Evolutionary conservation across 352 stramenopile genomes (phyloP), one percentile per base, ranked within the genome.

Genomic region (Peronospora destructor): DNA sequence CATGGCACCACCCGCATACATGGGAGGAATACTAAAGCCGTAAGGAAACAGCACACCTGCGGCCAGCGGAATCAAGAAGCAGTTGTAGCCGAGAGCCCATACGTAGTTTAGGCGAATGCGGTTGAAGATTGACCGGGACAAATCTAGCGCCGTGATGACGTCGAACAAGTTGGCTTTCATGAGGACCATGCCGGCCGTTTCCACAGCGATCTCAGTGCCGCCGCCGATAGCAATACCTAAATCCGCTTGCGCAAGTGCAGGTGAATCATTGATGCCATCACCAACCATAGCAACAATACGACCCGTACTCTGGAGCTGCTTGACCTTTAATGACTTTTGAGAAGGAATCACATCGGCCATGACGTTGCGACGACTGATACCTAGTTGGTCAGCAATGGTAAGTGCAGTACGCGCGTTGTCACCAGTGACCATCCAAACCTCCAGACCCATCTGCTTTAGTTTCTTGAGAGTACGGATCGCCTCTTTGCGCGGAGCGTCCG

Each of bases 371-470:
- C 73, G 75, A 48, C 78, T 86, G 60, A 99, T 95, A 41, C 95
- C 91, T 25, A 99, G 66, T 38, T 96, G 73, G 21, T 88, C 64
- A 2, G 95, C 96, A 58, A 99, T 93, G 8, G 85, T 88, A 53
- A 84, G 65, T 14, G 97, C 96, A 9, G 96, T 99, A 19, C 86
- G 73, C 16, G 66, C 61, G 68, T 98, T 98, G 68, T 99, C 97
- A 16, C 97, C 97, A n/a, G 96, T 99, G n/a, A 99, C 70, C 94
- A 99, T 98, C 84, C 90, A 98, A 12, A 98, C 87, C 25, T 97
- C 83, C 25, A 98, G 70, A 1, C 87, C 85, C 71, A 96, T 95
- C 30, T 91, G 49, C 48, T 89, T 73, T 30, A 98, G 75, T 61
- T 93, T 90, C 49, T 72, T 84, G 4, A 98, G 72, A 21, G 93